phyloP scores from a whole-genome alignment of 352 stramenopile species.

The Globisporangium carolinianum region DNA sequence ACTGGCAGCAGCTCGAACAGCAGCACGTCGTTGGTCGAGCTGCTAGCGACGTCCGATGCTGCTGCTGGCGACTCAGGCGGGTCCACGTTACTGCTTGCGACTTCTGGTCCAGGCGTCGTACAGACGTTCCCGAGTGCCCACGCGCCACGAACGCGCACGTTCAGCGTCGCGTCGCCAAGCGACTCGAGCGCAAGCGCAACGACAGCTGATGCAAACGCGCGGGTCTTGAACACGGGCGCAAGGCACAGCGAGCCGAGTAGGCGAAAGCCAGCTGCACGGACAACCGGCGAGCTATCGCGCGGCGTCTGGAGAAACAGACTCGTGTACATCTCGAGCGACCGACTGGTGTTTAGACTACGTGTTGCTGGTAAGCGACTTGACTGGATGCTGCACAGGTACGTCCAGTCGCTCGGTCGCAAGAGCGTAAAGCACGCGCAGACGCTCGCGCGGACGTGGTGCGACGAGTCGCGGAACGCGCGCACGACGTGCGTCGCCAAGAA shows the following conservation, averaged over 20 bases:
- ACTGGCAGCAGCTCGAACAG: conserved; percentile 65
- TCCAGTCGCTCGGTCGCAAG: conserved; percentile 62
- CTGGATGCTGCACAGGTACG: conserved; percentile 37
- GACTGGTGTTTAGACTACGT: conserved; percentile 5
- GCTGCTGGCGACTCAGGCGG: conserved; percentile 2
- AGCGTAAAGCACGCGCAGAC: conserved; percentile 86
- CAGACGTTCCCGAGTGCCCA: conserved; percentile 85
- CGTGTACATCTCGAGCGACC: conserved; percentile 61
- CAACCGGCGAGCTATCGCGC: conserved; percentile 71
- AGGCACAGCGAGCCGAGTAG: conserved; percentile 72
- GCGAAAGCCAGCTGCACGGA: conserved; percentile 72
- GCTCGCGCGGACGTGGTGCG: conserved; percentile 79
- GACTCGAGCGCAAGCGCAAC: conserved; percentile 58
- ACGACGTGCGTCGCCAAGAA: conserved; percentile 79
- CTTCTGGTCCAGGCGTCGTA: conserved; percentile 66
- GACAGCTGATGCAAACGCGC: conserved; percentile 54
- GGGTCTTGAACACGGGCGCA: conserved; percentile 68
- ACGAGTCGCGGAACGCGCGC: conserved; percentile 78
- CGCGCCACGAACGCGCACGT: conserved; percentile 74
- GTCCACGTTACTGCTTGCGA: conserved; percentile 9
- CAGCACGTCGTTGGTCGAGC: conserved; percentile 9
- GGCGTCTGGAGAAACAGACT: conserved; percentile 71
- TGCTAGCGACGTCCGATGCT: no score
- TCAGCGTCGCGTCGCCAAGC: conserved; percentile 68
- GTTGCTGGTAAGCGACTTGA: conserved; percentile 25